These are phyloP conservation scores for Aspergillus neotritici DNA, from an alignment of 2,329 filamentous ascomycete species.

Conservation along the genomic window DNA sequence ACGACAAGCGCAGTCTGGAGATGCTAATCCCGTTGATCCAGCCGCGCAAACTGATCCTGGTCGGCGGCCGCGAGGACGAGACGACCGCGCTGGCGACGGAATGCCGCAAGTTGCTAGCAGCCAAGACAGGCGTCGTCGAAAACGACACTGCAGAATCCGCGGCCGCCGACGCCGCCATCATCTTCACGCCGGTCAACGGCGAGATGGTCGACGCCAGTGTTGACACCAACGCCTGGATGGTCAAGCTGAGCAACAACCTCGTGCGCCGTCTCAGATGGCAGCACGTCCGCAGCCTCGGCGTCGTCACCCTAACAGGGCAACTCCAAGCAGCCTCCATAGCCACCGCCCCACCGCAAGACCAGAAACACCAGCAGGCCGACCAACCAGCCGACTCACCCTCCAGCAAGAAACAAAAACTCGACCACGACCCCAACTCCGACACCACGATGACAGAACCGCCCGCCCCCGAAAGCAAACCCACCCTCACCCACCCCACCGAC, in stretches of 20 bases:
- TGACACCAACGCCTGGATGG: constrained; percentile 94
- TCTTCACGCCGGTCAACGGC: constrained; percentile 77
- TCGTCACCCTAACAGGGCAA: constrained; percentile 84
- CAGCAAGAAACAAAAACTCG: constrained; percentile 49
- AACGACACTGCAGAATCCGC: constrained; percentile 3
- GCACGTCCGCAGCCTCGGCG: constrained; percentile 79
- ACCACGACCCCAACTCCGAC: constrained; percentile 13
- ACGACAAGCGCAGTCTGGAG: constrained; percentile 87
- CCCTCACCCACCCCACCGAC: constrained; percentile 10
- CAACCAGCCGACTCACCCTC: not conserved
- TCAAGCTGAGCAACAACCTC: constrained; percentile 79
- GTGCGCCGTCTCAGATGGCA: constrained; percentile 91
- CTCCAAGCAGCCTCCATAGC: constrained; percentile 48
- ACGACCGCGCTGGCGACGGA: constrained; percentile 73
- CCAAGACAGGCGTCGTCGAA: constrained; percentile 30
- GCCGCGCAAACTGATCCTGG: constrained; percentile 89
- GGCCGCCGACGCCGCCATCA: constrained; percentile 56
- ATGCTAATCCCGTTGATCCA: constrained; percentile 93
- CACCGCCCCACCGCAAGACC: constrained; percentile 31
- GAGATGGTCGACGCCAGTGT: constrained; percentile 80
- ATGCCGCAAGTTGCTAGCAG: constrained; percentile 61
- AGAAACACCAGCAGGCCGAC: constrained; percentile 24
- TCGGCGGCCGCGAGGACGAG: constrained; percentile 73
- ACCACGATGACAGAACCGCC: constrained; percentile 11
- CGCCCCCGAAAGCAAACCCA: constrained; percentile 14